Evolutionary conservation across 306 rosid genomes (phyloP).

Genomic region (Lathyrus tuberosus): DNA sequence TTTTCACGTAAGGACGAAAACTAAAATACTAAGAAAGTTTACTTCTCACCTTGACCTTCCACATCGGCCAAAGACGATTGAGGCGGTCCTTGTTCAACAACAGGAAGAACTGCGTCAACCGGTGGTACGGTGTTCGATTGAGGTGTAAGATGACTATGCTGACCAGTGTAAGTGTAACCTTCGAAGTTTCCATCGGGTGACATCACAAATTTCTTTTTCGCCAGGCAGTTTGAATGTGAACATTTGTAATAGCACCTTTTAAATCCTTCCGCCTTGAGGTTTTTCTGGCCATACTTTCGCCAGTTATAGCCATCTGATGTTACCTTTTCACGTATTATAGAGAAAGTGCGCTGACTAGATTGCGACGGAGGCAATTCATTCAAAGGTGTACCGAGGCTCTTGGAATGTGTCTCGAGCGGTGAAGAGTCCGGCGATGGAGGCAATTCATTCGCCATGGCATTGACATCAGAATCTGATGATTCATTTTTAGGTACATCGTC

Average conservation of each 20-base stretch:
- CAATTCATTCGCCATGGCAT: conserved; percentile 42
- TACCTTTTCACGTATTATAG: conserved; percentile 65
- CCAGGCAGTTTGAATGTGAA: conserved; percentile 73
- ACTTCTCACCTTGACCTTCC: conserved; percentile 73
- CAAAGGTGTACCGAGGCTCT: conserved; percentile 40
- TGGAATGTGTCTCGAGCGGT: conserved; percentile 48
- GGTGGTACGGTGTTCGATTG: conserved; percentile 52
- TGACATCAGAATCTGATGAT: conserved; percentile 44
- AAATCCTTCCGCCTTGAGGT: conserved; percentile 74
- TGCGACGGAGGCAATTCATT: conserved; percentile 42
- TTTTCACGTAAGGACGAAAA: conserved; percentile 42
- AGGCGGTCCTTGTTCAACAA: conserved; percentile 47
- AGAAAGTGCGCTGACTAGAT: conserved; percentile 52
- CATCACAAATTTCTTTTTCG: conserved; percentile 78
- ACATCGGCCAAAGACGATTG: conserved; percentile 45
- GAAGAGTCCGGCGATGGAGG: conserved; percentile 43
- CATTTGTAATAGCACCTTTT: conserved; percentile 88
- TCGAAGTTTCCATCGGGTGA: conserved; percentile 59
- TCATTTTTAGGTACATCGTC: conserved; percentile 36
- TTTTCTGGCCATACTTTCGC: conserved; percentile 95
- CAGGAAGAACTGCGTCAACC: conserved; percentile 52
- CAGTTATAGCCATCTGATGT: conserved; percentile 90
- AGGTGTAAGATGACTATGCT: conserved; percentile 77
- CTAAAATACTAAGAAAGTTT: conserved; percentile 32
- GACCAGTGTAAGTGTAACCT: conserved; percentile 72